Percentiles rank a stretch among this genome's conserved stretches.
These are phyloP conservation scores for Lactarius trivialis DNA, from an alignment of 768 basidiomycete species.

Conservation along the genomic window DNA sequence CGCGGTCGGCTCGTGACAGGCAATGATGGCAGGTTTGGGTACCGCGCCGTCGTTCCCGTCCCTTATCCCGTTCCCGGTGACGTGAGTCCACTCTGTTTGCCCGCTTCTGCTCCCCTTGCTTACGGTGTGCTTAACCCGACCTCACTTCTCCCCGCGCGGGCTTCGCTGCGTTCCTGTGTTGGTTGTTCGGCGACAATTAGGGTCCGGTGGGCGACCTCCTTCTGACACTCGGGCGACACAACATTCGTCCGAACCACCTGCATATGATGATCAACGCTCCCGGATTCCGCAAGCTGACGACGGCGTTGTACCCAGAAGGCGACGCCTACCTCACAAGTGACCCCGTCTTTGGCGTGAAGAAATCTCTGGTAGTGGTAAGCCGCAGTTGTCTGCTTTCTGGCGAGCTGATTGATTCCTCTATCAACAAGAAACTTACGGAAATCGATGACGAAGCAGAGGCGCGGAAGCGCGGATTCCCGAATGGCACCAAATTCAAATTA, in stretches of 20 bases:
- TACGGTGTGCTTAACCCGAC: slow-evolving; percentile 12
- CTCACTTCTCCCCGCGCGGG: too few relatives aligned
- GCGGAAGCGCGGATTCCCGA: slow-evolving; percentile 47
- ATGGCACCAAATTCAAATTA: slow-evolving; percentile 42
- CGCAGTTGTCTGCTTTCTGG: not conserved
- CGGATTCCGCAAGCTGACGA: slow-evolving; percentile 66
- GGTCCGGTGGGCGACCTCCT: slow-evolving; percentile 69
- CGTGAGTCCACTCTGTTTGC: slow-evolving; percentile 30
- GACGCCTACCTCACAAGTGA: slow-evolving; percentile 64
- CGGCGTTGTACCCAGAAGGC: slow-evolving; percentile 68
- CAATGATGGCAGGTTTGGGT: slow-evolving; percentile 59
- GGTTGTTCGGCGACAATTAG: slow-evolving; percentile 26
- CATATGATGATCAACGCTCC: slow-evolving; percentile 68
- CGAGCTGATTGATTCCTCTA: slow-evolving; percentile 3
- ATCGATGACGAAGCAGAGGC: slow-evolving; percentile 50
- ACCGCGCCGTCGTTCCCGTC: slow-evolving; percentile 63
- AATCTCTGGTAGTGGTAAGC: slow-evolving; percentile 68
- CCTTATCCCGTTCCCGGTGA: slow-evolving; percentile 76
- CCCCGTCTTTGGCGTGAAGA: slow-evolving; percentile 77
- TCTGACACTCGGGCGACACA: slow-evolving; percentile 52
- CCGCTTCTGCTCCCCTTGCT: too few relatives aligned
- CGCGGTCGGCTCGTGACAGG: slow-evolving; percentile 56
- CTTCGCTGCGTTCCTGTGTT: not conserved
- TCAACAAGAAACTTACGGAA: slow-evolving; percentile 42
- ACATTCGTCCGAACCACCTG: slow-evolving; percentile 74